Base-by-base conservation (phyloP, 2,329 filamentous ascomycete genomes). In the Xylaria sp. region DNA sequence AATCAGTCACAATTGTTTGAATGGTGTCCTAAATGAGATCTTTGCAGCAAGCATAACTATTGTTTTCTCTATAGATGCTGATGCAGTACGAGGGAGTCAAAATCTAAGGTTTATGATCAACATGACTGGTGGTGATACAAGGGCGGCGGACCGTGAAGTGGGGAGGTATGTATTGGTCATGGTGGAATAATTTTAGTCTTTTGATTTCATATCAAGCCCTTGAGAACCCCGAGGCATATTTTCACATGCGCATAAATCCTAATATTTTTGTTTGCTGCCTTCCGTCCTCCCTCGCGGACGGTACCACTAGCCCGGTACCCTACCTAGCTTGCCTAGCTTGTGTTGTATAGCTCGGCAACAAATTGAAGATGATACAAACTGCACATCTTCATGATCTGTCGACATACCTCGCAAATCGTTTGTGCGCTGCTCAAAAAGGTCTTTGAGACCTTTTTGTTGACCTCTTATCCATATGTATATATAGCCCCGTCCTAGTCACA, bases 261-360 rank as follows among this genome's bases (percentile, higher is more conserved):
- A 10, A 20, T 30, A 6, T 9, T n/a, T 32, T 36, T 53, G 18
- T 53, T 53, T 53, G n/a, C 9, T n/a, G 18, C 50, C n/a, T 53
- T 30, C 50, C 30, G 4, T 36, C 28, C 30, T 53, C 50, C 50
- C 50, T 53, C n/a, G n/a, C 30, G 6, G 48, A 32, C 10, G 4
- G 48, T 52, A 52, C 50, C 30, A 53, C 30, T 9, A 2, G 3
- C n/a, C 18, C 4, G 10, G n/a, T 30, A 10, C 50, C 30, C 30
- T n/a, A 4, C 4, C 2, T n/a, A 4, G n/a, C 28, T 10, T 2
- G 15, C 4, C 2, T n/a, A 4, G n/a, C 28, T 10, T 2, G 15
- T 32, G 10, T 52, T 20, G 48, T 52, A 7, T 4, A 2, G 32
- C 48, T 3, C 8, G 7, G 12, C 9, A 25, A 46, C n/a, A 1